Evolutionary conservation across 306 rosid species (phyloP).

Genomic region (Malus sieversii): DNA sequence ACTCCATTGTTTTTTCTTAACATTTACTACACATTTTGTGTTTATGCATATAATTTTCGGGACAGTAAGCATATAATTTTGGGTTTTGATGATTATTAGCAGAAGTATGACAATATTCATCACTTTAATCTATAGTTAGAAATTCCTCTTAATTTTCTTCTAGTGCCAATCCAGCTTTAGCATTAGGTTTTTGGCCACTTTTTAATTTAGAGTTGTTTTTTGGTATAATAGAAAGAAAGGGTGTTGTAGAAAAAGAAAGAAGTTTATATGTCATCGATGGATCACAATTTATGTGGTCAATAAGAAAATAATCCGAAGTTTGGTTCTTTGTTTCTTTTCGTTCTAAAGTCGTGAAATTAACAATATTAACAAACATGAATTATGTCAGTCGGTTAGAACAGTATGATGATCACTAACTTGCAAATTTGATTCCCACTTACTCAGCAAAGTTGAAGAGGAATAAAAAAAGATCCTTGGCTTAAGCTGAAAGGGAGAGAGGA

Average conservation of each 20-base stretch:
- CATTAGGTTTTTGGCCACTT: not conserved
- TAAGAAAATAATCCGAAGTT: not conserved
- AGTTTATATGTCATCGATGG: not conserved
- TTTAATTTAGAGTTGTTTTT: not conserved
- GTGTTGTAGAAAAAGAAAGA: not conserved
- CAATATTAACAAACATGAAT: too few relatives aligned
- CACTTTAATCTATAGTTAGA: slow-evolving; percentile 46
- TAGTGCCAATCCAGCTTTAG: not conserved
- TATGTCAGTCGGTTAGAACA: too few relatives aligned
- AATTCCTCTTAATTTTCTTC: not conserved
- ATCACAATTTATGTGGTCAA: not conserved
- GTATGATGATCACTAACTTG: not conserved
- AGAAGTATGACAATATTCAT: slow-evolving; percentile 52
- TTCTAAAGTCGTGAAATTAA: not conserved
- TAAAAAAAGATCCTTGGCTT: too few relatives aligned
- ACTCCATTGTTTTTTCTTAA: not conserved
- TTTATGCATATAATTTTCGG: not conserved
- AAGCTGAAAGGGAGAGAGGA: too few relatives aligned
- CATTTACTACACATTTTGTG: not conserved
- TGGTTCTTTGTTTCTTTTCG: not conserved
- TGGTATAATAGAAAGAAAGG: not conserved
- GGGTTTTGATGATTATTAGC: slow-evolving; percentile 56
- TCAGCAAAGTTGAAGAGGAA: too few relatives aligned
- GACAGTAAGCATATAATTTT: slow-evolving; percentile 7
- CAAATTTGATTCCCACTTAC: not conserved